phyloP scores from a whole-genome alignment of 495 filamentous ascomycete species.

The Neurospora sp. region DNA sequence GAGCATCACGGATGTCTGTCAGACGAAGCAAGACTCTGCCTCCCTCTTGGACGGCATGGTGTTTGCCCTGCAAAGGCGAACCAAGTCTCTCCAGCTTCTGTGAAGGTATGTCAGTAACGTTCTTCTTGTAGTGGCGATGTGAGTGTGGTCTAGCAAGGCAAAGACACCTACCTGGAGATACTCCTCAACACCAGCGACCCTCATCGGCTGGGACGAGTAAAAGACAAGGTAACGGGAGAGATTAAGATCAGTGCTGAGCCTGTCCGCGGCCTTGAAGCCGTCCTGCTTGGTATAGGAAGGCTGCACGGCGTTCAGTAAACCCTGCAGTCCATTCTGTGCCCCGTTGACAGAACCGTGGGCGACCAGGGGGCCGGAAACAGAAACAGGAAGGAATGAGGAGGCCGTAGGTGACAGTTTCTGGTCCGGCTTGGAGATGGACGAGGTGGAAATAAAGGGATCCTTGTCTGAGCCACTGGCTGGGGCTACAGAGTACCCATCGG shows the following conservation, averaged over 20 bases:
- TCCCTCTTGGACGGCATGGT: slow-evolving; percentile 14
- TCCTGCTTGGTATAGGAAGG: slow-evolving; percentile 3
- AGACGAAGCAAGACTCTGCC: slow-evolving; percentile 44
- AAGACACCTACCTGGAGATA: slow-evolving; percentile 27
- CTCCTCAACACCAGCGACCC: slow-evolving; percentile 18
- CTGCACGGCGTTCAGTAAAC: background rate
- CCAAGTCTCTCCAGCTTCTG: slow-evolving; percentile 27
- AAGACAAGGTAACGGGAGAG: slow-evolving; percentile 31
- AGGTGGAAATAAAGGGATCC: slow-evolving; percentile 33
- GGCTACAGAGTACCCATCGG: slow-evolving; percentile 7
- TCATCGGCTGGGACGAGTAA: slow-evolving; percentile 19
- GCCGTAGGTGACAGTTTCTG: slow-evolving; percentile 42
- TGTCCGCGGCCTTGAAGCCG: slow-evolving; percentile 3
- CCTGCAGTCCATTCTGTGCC: background rate
- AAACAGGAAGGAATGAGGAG: slow-evolving; percentile 33
- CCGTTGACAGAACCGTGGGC: slow-evolving; percentile 18
- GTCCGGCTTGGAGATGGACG: slow-evolving; percentile 16
- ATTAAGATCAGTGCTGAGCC: slow-evolving; percentile 27
- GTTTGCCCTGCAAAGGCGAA: slow-evolving; percentile 17
- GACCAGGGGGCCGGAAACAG: slow-evolving; percentile 13
- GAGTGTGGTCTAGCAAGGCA: background rate
- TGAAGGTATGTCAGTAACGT: background rate
- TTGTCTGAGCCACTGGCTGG: slow-evolving; percentile 16
- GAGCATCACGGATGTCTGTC: slow-evolving; percentile 48
- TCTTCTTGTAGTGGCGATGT: background rate